Evolutionary conservation across 2,329 filamentous ascomycete genomes (phyloP).

Genomic region (Monosporascus sp.): DNA sequence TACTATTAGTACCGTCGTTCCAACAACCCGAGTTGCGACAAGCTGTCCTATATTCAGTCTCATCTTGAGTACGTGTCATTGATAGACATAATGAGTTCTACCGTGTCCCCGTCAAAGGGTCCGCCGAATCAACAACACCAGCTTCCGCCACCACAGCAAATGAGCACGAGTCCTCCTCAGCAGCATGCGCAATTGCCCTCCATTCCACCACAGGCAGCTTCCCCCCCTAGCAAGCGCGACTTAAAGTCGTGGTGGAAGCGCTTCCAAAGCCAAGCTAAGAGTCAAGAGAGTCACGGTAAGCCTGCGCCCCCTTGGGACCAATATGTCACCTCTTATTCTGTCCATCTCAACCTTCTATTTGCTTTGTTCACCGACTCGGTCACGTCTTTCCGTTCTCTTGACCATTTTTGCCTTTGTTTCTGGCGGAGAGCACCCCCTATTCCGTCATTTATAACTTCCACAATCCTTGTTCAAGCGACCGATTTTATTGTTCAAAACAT

Average conservation of each 20-base stretch:
- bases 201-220: constrained; percentile 39
- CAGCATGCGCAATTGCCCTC: constrained; percentile 17
- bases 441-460: neutral
- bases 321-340: constrained; percentile 3
- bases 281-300: constrained; percentile 53
- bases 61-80: constrained; percentile 24
- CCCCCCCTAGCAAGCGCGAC: constrained; percentile 79
- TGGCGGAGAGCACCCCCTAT: neutral
- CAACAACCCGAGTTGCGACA: neutral
- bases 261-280: constrained; percentile 68
- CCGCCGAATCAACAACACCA: constrained; percentile 1
- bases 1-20: neutral
- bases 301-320: constrained; percentile 20
- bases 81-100: constrained; percentile 25
- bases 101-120: constrained; percentile 23
- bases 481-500: too few species aligned
- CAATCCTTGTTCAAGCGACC: too few species aligned
- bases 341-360: neutral
- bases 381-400: neutral
- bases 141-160: constrained; percentile 3
- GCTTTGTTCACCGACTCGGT: neutral
- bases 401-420: neutral
- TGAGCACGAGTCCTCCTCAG: constrained; percentile 19
- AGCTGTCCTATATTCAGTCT: constrained; percentile 5
- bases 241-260: constrained; percentile 96